These are phyloP conservation scores for Penicillium brevicompactum DNA, from an alignment of 2,329 filamentous ascomycete species.

Conservation along the genomic window DNA sequence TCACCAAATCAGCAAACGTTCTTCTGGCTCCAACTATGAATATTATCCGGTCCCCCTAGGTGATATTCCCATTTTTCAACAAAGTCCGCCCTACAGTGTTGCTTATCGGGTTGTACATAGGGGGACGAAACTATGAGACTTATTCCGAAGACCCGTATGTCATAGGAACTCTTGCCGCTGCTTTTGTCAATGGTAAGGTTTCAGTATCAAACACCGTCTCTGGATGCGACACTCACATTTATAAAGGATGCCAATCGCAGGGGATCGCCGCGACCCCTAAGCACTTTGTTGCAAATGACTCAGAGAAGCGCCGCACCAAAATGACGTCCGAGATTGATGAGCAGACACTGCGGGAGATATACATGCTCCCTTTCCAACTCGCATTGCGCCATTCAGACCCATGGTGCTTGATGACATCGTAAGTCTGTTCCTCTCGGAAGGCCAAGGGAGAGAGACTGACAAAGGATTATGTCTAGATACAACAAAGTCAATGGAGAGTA, in stretches of 20 bases:
- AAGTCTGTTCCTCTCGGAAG: neutral
- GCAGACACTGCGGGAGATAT: neutral
- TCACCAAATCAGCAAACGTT: neutral
- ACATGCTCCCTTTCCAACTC: neutral
- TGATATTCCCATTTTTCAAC: neutral
- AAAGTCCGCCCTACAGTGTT: no score
- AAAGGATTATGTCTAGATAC: neutral
- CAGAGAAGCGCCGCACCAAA: neutral
- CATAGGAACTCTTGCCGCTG: neutral
- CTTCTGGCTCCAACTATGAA: neutral
- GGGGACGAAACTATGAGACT: neutral
- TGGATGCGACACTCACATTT: neutral
- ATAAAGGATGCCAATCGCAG: neutral
- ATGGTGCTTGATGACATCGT: neutral
- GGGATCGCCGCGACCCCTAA: neutral
- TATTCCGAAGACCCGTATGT: neutral
- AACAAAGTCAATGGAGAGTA: neutral
- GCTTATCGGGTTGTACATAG: neutral
- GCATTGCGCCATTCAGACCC: neutral
- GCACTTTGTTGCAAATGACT: neutral
- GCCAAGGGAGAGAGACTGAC: neutral
- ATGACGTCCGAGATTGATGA: neutral
- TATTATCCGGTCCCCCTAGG: neutral
- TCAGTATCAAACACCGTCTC: no score
- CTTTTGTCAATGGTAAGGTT: neutral